These are phyloP conservation scores for Martensiomyces pterosporus DNA, from an alignment of 192 early-diverging fungal species.

Conservation along the genomic window DNA sequence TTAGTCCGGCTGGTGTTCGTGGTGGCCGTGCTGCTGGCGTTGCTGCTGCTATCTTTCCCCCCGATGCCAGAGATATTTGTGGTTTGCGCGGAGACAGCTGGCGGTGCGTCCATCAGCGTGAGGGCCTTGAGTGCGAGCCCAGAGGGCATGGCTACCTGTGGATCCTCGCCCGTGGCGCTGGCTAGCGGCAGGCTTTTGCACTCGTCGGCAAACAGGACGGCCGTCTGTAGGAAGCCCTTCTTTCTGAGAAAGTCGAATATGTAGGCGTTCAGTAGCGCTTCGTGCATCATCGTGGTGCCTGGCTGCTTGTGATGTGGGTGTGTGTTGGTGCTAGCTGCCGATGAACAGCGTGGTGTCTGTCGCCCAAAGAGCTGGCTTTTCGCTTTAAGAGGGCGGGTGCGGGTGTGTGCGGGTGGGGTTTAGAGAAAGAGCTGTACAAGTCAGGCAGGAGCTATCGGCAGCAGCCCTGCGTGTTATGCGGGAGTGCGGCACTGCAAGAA, in stretches of 20 bases:
- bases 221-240: conserved; percentile 25
- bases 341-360: too few species aligned
- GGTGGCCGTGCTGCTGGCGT: too few species aligned
- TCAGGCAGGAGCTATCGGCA: too few species aligned
- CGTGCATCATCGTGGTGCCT: conserved; percentile 35
- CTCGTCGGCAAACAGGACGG: conserved; percentile 33
- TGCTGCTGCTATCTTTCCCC: neutral
- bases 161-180: conserved; percentile 15
- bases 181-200: conserved; percentile 28
- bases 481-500: too few species aligned
- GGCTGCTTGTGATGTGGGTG: neutral
- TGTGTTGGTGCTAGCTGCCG: too few species aligned
- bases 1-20: too few species aligned
- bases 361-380: too few species aligned
- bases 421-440: too few species aligned
- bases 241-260: conserved; percentile 42
- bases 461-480: too few species aligned
- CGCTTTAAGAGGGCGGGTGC: too few species aligned
- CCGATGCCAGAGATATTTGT: neutral
- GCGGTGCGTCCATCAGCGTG: neutral
- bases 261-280: conserved; percentile 36
- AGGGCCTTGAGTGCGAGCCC: neutral
- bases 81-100: too few species aligned
- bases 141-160: conserved; percentile 8
- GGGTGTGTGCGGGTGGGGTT: too few species aligned